A percentile compares a stretch with the other conserved stretches of the same genome.
Evolutionary conservation across 164 flowering plant genomes (phyloP).

Genomic region (Stephania yunnanensis): DNA sequence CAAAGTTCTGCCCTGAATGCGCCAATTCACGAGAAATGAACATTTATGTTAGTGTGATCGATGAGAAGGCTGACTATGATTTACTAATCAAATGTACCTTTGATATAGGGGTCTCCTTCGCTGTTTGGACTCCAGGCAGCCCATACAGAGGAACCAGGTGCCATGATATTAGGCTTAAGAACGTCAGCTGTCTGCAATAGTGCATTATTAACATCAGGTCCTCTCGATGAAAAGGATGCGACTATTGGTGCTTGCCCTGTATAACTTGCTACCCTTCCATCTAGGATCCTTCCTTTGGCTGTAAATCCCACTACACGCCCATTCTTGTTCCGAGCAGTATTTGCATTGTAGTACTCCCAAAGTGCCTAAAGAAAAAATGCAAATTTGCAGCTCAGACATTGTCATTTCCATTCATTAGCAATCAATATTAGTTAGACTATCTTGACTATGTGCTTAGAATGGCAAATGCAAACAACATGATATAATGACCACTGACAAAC

Average conservation of each 20-base stretch:
- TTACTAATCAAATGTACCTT: slow-evolving; percentile 22
- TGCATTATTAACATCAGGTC: slow-evolving; percentile 54
- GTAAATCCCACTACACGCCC: slow-evolving; percentile 33
- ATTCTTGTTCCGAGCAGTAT: slow-evolving; percentile 29
- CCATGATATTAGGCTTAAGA: slow-evolving; percentile 55
- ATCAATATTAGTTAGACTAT: neutral
- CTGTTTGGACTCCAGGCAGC: slow-evolving; percentile 59
- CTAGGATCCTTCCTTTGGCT: slow-evolving; percentile 49
- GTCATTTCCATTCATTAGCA: neutral
- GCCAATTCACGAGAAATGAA: neutral
- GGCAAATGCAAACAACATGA: neutral
- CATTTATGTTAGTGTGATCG: neutral
- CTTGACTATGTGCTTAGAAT: neutral
- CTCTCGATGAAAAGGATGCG: slow-evolving; percentile 58
- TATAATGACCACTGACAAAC: neutral
- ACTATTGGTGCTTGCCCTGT: slow-evolving; percentile 40
- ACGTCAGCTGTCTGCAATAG: slow-evolving; percentile 50
- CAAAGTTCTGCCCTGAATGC: slow-evolving; percentile 41
- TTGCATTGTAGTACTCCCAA: slow-evolving; percentile 44
- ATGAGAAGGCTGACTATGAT: neutral
- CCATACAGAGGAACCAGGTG: slow-evolving; percentile 65
- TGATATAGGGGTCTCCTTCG: slow-evolving; percentile 34
- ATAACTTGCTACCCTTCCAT: slow-evolving; percentile 42
- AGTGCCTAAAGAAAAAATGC: slow-evolving; percentile 29
- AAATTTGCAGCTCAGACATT: neutral